These are phyloP conservation scores for Phoenix dactylifera DNA, from an alignment of 176 grass and related monocot species.

Conservation along the genomic window DNA sequence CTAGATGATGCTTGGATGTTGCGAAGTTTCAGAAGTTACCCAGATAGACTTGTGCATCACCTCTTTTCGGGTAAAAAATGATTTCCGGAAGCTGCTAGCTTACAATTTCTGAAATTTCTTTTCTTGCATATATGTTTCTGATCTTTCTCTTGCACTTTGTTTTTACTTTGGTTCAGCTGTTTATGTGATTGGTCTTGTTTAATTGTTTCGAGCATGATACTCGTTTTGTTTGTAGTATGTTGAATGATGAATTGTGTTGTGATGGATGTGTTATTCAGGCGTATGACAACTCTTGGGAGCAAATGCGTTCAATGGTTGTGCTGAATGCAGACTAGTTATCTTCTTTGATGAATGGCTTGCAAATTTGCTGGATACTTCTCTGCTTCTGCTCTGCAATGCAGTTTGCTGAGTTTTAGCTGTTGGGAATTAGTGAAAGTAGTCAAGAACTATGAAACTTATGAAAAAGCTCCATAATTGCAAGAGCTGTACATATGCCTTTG, in stretches of 20 bases:
- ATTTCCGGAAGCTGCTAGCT: too few relatives aligned
- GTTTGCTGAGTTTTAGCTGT: constrained; percentile 38
- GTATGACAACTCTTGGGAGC: constrained; percentile 69
- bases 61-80: too few relatives aligned
- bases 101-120: too few relatives aligned
- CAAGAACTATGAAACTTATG: constrained; percentile 1
- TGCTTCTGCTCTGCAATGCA: too few relatives aligned
- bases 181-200: not conserved
- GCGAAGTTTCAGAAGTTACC: too few relatives aligned
- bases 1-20: too few relatives aligned
- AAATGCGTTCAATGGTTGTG: constrained; percentile 82
- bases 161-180: too few relatives aligned
- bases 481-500: not conserved
- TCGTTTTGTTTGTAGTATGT: constrained; percentile 24
- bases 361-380: constrained; percentile 57
- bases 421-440: too few relatives aligned
- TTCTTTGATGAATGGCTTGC: constrained; percentile 82
- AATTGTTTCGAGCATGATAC: constrained; percentile 13
- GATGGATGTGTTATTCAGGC: constrained; percentile 78
- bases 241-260: constrained; percentile 66
- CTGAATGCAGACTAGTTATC: constrained; percentile 79
- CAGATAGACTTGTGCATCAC: too few relatives aligned
- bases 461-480: not conserved
- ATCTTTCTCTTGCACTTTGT: too few relatives aligned
- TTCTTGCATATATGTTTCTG: too few relatives aligned